phyloP scores from a whole-genome alignment of 2,329 filamentous ascomycete genomes.

The Dothiorella sarmentorum region DNA sequence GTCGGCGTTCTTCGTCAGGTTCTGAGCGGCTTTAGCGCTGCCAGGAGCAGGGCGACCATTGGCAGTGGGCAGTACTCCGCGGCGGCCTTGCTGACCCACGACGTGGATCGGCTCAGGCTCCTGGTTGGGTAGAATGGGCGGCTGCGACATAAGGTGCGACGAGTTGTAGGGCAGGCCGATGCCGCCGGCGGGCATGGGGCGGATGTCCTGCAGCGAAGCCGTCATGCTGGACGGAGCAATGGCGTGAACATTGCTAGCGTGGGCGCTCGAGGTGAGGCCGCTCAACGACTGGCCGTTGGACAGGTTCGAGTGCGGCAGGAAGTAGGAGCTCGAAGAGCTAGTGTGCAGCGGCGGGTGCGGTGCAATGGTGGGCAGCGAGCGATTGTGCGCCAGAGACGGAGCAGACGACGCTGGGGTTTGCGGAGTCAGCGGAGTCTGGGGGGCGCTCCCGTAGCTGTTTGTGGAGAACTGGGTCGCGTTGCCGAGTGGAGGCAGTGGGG shows the following conservation, averaged over 20 bases:
- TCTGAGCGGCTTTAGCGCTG: constrained; percentile 75
- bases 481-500: constrained; percentile 20
- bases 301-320: constrained; percentile 28
- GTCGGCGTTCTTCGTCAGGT: constrained; percentile 91
- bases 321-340: constrained; percentile 36
- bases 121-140: constrained; percentile 36
- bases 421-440: constrained; percentile 31
- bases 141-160: constrained; percentile 33
- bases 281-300: constrained; percentile 34
- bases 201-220: constrained; percentile 37
- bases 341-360: constrained; percentile 36
- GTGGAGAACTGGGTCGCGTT: constrained; percentile 19
- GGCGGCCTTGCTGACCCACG: constrained; percentile 87
- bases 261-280: constrained; percentile 32
- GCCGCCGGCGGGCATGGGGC: constrained; percentile 41
- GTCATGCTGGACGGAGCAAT: constrained; percentile 26
- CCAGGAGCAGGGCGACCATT: constrained; percentile 79
- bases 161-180: constrained; percentile 31
- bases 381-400: constrained; percentile 26
- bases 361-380: constrained; percentile 33
- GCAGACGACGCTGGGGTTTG: constrained; percentile 33
- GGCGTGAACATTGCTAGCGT: constrained; percentile 33
- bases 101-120: constrained; percentile 75
- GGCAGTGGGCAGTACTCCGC: constrained; percentile 87
- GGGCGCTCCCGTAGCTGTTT: constrained; percentile 19